Conservation (phyloP, 2,329 filamentous ascomycete species). For the Xylaria sp. region DNA sequence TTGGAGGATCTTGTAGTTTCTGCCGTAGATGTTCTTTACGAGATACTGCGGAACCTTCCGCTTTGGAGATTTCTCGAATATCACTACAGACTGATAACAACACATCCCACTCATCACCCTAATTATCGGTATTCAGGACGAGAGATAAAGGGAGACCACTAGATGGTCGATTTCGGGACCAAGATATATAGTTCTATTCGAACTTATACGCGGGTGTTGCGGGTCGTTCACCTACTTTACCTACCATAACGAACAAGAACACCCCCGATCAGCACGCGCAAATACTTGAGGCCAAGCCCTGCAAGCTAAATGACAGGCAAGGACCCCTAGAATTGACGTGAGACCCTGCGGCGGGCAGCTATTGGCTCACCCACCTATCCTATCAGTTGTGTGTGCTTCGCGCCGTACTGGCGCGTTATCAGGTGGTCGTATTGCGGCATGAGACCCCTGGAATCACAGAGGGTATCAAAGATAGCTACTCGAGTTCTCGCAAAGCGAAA, state of each 20-base stretch:
- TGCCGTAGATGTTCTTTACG: not conserved
- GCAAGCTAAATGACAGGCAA: constrained; percentile 5
- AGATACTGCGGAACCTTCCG: not conserved
- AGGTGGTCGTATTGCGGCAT: constrained; percentile 12
- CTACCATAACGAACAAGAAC: not conserved
- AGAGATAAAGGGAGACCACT: constrained; percentile 11
- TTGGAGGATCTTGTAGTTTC: not conserved
- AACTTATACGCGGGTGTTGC: not conserved
- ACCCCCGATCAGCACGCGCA: not conserved
- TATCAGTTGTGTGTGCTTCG: constrained; percentile 11
- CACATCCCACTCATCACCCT: constrained; percentile 1
- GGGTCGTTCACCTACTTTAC: not conserved
- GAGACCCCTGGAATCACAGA: constrained; percentile 5
- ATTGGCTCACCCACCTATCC: constrained; percentile 19
- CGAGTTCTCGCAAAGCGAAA: too few species aligned
- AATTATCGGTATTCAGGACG: constrained; percentile 19
- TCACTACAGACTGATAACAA: not conserved
- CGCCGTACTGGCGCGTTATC: constrained; percentile 13
- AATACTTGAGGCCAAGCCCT: constrained; percentile 17
- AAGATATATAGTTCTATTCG: constrained; percentile 6
- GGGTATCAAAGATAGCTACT: not conserved
- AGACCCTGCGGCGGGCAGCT: constrained; percentile 3
- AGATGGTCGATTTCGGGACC: constrained; percentile 11
- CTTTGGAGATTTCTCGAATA: not conserved
- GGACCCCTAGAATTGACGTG: constrained; percentile 18